Evolutionary conservation across 1,139 yeast species (phyloP).

Genomic region (Hansenula lynferdii): DNA sequence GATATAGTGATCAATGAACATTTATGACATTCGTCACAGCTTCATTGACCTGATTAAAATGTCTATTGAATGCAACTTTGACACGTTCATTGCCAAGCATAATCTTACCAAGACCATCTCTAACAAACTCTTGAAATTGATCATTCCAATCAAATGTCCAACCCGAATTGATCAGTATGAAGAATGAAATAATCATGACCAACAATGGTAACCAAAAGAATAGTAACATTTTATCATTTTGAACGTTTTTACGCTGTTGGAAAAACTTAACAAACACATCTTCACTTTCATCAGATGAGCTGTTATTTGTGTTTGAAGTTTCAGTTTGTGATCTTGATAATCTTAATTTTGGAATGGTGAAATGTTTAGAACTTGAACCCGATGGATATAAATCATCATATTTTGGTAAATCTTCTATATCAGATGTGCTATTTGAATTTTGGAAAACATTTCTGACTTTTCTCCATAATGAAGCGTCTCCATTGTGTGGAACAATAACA

Average conservation of each 20-base stretch:
- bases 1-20: neutral
- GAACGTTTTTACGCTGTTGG: slow-evolving; percentile 59
- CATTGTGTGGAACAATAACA: neutral
- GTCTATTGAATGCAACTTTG: slow-evolving; percentile 44
- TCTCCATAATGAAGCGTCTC: slow-evolving; percentile 40
- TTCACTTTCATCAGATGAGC: slow-evolving; percentile 34
- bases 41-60: slow-evolving; percentile 31
- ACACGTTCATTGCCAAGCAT: slow-evolving; percentile 70
- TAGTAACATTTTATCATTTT: slow-evolving; percentile 79
- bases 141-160: slow-evolving; percentile 26
- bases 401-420: slow-evolving; percentile 55
- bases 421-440: slow-evolving; percentile 20
- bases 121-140: slow-evolving; percentile 39
- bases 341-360: slow-evolving; percentile 33
- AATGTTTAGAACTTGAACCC: slow-evolving; percentile 21
- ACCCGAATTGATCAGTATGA: slow-evolving; percentile 51
- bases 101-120: slow-evolving; percentile 53
- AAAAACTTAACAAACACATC: slow-evolving; percentile 49
- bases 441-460: slow-evolving; percentile 54
- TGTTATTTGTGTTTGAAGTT: slow-evolving; percentile 14
- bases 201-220: slow-evolving; percentile 86
- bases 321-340: slow-evolving; percentile 26
- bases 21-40: slow-evolving; percentile 27
- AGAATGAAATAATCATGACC: slow-evolving; percentile 45
- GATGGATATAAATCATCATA: slow-evolving; percentile 82